Evolutionary conservation across 78 protist species (phyloP).

Genomic region (Emiliania huxleyi): DNA sequence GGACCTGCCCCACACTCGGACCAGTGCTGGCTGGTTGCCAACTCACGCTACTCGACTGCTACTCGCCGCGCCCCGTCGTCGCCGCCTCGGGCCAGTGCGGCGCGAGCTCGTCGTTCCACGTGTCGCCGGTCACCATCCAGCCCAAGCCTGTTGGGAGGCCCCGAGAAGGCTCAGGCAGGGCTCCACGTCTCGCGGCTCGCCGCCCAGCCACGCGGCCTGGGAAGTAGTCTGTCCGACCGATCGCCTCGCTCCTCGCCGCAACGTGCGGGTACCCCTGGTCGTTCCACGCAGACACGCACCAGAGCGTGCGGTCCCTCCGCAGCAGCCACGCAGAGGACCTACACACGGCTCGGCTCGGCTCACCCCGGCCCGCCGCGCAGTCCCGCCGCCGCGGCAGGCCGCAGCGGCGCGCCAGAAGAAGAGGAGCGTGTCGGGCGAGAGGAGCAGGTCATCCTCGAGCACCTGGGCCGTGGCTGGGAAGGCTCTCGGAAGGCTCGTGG

Average conservation of each 20-base stretch:
- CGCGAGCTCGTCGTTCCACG: slow-evolving; percentile 62
- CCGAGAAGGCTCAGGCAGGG: too few relatives aligned
- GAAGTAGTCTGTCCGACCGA: slow-evolving; percentile 82
- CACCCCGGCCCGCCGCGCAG: too few relatives aligned
- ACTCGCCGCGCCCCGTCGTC: too few relatives aligned
- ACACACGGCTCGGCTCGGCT: too few relatives aligned
- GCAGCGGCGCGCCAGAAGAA: slow-evolving; percentile 64
- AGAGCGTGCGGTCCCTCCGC: slow-evolving; percentile 44
- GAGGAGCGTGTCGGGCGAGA: slow-evolving; percentile 73
- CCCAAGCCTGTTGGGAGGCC: too few relatives aligned
- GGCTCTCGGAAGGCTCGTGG: too few relatives aligned
- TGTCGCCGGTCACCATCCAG: slow-evolving; percentile 71
- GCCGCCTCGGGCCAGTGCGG: not conserved
- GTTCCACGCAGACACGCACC: slow-evolving; percentile 86
- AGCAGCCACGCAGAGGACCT: slow-evolving; percentile 60
- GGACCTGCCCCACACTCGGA: too few relatives aligned
- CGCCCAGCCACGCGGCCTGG: slow-evolving; percentile 94
- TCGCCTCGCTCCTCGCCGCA: not conserved
- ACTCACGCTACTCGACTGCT: too few relatives aligned
- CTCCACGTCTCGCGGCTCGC: slow-evolving; percentile 58
- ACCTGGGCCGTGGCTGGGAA: too few relatives aligned
- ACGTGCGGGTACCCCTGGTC: slow-evolving; percentile 57
- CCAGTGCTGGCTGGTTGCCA: too few relatives aligned
- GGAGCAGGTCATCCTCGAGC: slow-evolving; percentile 31
- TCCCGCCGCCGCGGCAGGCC: too few relatives aligned